Evolutionary conservation across 192 early-diverging fungal species (phyloP).

Genomic region (Endogone sp.): DNA sequence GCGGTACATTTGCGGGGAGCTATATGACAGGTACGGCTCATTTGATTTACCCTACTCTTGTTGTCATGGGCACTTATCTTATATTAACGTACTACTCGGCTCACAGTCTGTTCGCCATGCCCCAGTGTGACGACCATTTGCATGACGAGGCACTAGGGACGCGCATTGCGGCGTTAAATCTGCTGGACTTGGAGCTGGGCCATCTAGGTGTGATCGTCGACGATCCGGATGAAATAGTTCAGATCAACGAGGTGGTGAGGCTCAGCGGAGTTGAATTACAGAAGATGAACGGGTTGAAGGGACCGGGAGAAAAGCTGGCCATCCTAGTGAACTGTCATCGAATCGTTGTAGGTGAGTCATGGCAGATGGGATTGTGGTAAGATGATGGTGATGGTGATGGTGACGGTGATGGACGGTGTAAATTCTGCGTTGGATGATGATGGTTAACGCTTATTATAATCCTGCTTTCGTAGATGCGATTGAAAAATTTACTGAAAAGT

Average conservation of each 20-base stretch:
- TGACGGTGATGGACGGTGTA: too few relatives aligned
- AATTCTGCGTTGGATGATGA: background rate
- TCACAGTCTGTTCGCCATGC: conserved; percentile 29
- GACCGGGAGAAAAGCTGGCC: conserved; percentile 40
- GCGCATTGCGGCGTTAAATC: conserved; percentile 62
- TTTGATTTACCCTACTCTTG: background rate
- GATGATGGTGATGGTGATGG: too few relatives aligned
- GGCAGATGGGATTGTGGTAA: background rate
- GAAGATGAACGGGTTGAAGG: conserved; percentile 29
- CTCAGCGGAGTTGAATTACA: conserved; percentile 38
- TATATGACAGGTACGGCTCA: conserved; percentile 30
- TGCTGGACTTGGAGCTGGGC: conserved; percentile 52
- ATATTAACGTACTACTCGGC: background rate
- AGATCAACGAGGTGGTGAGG: conserved; percentile 35
- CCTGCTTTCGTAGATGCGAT: background rate
- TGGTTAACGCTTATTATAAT: background rate
- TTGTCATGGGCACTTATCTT: background rate
- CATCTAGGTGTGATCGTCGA: conserved; percentile 54
- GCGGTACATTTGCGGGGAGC: conserved; percentile 36
- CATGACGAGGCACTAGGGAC: conserved; percentile 62
- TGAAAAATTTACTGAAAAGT: background rate
- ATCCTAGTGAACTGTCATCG: conserved; percentile 34
- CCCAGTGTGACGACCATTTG: conserved; percentile 45
- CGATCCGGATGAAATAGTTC: conserved; percentile 27
- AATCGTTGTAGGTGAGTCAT: conserved; percentile 35